phyloP scores from a whole-genome alignment of 176 grass and related monocot genomes.

The Hordeum marinum region DNA sequence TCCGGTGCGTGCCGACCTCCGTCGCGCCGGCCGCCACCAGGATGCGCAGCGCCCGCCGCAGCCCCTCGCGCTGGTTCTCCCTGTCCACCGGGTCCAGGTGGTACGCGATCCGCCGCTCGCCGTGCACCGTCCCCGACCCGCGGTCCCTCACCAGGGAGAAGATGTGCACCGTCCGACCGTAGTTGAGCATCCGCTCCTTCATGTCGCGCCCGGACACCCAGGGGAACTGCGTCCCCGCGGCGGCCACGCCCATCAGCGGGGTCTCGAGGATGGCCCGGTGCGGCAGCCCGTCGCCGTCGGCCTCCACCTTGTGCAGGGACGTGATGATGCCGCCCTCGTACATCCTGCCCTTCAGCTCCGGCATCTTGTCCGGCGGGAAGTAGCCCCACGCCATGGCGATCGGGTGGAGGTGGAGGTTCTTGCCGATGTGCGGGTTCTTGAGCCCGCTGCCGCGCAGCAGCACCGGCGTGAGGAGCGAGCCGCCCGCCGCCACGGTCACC shows the following conservation, averaged over 20 bases:
- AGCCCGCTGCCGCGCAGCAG: slow-evolving; percentile 67
- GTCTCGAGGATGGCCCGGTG: slow-evolving; percentile 58
- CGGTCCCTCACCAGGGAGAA: slow-evolving; percentile 61
- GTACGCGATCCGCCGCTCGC: slow-evolving; percentile 59
- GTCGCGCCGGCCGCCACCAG: slow-evolving; percentile 60
- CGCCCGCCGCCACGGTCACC: slow-evolving; percentile 61
- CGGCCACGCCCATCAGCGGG: slow-evolving; percentile 42
- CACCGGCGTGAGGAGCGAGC: slow-evolving; percentile 69
- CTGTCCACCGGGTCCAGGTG: slow-evolving; percentile 37
- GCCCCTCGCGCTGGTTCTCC: slow-evolving; percentile 54
- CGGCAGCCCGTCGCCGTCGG: not conserved
- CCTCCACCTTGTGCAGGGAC: slow-evolving; percentile 70
- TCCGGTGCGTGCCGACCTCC: slow-evolving; percentile 85
- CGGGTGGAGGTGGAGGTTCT: slow-evolving; percentile 82
- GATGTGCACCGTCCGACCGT: slow-evolving; percentile 62
- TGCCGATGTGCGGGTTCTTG: slow-evolving; percentile 76
- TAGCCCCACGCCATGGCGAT: slow-evolving; percentile 69
- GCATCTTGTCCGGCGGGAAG: slow-evolving; percentile 61
- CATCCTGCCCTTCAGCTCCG: slow-evolving; percentile 54
- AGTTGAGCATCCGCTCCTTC: slow-evolving; percentile 76
- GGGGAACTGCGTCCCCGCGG: slow-evolving; percentile 39
- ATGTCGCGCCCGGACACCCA: slow-evolving; percentile 78
- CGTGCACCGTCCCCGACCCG: slow-evolving; percentile 59
- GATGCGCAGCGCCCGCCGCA: slow-evolving; percentile 58
- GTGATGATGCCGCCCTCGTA: slow-evolving; percentile 97